Conservation (phyloP, 352 stramenopile genomes). For the Ophiocytium majus region DNA sequence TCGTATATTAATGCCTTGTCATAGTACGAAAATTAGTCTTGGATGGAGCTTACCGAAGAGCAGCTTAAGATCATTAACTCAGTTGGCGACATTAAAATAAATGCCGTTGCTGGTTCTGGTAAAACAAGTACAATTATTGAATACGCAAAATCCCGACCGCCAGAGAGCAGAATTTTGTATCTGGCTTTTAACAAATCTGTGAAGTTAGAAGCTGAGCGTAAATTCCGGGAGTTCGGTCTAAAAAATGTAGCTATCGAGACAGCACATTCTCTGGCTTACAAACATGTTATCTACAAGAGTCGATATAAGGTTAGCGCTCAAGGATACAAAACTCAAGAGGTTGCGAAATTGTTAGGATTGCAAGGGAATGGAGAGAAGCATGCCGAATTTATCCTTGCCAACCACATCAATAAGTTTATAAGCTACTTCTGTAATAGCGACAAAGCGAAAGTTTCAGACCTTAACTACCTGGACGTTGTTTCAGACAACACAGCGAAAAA, state of each 20-base stretch:
- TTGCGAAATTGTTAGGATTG: slow-evolving; percentile 23
- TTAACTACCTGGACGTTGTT: not conserved
- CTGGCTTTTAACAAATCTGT: slow-evolving; percentile 26
- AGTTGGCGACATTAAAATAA: slow-evolving; percentile 18
- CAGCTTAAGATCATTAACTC: slow-evolving; percentile 17
- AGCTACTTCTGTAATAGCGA: slow-evolving; percentile 16
- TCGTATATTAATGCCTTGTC: slow-evolving; percentile 1
- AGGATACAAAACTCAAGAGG: slow-evolving; percentile 16
- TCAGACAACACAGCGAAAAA: slow-evolving; percentile 15
- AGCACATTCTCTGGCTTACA: slow-evolving; percentile 24
- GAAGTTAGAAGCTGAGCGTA: not conserved
- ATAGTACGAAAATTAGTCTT: not conserved
- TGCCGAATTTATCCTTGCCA: slow-evolving; percentile 6
- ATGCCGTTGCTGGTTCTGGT: slow-evolving; percentile 23
- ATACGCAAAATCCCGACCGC: slow-evolving; percentile 14
- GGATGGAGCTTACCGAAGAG: slow-evolving; percentile 14
- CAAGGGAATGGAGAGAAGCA: slow-evolving; percentile 4
- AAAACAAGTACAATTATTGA: slow-evolving; percentile 29
- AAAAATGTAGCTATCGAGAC: slow-evolving; percentile 24
- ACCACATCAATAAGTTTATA: slow-evolving; percentile 22
- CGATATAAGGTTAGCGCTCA: slow-evolving; percentile 19
- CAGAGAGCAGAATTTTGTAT: slow-evolving; percentile 24
- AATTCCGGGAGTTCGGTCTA: not conserved
- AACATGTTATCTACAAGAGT: not conserved
- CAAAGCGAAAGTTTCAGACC: not conserved